Percentiles rank a stretch among this genome's conserved stretches.
Evolutionary conservation across 2,329 filamentous ascomycete species (phyloP).

Genomic region (Paraphaeosphaeria sporulosa): DNA sequence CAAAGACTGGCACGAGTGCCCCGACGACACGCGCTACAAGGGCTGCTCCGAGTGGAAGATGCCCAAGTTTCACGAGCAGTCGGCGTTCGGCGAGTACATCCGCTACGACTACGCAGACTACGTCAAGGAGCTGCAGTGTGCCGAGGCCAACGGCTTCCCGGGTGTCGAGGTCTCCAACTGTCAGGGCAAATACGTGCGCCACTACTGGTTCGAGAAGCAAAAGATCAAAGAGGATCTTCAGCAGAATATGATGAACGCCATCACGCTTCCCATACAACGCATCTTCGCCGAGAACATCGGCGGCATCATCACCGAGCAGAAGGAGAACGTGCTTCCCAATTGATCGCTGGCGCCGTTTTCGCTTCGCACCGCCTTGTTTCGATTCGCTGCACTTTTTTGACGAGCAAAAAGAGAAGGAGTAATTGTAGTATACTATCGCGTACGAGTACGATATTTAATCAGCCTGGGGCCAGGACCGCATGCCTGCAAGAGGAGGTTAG

Average conservation of each 20-base stretch:
- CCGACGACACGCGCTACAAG: constrained; percentile 44
- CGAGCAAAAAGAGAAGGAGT: background rate
- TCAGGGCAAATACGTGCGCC: constrained; percentile 46
- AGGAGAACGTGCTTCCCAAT: constrained; percentile 38
- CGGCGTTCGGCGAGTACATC: constrained; percentile 50
- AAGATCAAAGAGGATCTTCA: constrained; percentile 44
- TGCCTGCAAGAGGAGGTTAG: background rate
- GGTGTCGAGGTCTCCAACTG: constrained; percentile 46
- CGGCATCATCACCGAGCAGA: constrained; percentile 36
- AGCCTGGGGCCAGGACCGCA: background rate
- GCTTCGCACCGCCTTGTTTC: background rate
- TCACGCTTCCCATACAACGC: constrained; percentile 45
- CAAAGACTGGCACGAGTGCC: constrained; percentile 57
- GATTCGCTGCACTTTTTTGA: background rate
- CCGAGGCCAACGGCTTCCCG: constrained; percentile 49
- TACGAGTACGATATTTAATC: constrained; percentile 12
- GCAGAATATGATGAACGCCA: constrained; percentile 49
- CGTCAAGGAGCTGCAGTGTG: constrained; percentile 49
- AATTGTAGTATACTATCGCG: constrained; percentile 11
- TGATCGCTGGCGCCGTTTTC: background rate
- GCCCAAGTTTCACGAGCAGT: constrained; percentile 50
- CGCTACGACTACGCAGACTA: constrained; percentile 50
- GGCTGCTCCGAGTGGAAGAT: constrained; percentile 50
- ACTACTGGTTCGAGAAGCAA: constrained; percentile 49
- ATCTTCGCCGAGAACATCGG: constrained; percentile 41